These are phyloP conservation scores for Alternaria postmessia DNA, from an alignment of 2,329 filamentous ascomycete species.

Conservation along the genomic window DNA sequence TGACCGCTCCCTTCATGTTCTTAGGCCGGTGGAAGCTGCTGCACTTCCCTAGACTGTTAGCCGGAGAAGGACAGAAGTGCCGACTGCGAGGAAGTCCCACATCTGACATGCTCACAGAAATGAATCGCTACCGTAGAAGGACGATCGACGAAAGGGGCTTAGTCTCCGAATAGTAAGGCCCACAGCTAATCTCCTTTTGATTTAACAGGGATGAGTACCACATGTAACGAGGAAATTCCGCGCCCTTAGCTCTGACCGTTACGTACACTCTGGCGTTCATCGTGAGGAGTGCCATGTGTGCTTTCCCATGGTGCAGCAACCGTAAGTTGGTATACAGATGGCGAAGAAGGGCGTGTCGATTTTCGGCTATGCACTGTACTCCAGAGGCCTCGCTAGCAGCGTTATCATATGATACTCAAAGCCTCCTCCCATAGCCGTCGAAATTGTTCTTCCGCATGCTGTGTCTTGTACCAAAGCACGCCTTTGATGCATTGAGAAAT, in stretches of 20 bases:
- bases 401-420: neutral
- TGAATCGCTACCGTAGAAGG: neutral
- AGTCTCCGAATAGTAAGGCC: constrained; percentile 2
- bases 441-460: neutral
- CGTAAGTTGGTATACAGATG: neutral
- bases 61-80: no score
- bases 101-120: neutral
- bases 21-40: no score
- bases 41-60: no score
- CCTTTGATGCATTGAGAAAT: neutral
- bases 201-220: neutral
- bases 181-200: neutral
- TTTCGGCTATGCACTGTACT: neutral
- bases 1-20: no score
- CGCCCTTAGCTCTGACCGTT: neutral
- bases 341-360: neutral
- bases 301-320: neutral
- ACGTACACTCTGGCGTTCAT: neutral
- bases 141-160: neutral
- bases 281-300: neutral
- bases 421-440: constrained; percentile 1
- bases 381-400: neutral
- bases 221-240: neutral
- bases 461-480: constrained; percentile 4
- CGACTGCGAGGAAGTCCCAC: no score